A percentile compares a stretch with the other conserved stretches of the same genome.
phyloP scores from a whole-genome alignment of 257 asterid species.

The Salvia splendens region DNA sequence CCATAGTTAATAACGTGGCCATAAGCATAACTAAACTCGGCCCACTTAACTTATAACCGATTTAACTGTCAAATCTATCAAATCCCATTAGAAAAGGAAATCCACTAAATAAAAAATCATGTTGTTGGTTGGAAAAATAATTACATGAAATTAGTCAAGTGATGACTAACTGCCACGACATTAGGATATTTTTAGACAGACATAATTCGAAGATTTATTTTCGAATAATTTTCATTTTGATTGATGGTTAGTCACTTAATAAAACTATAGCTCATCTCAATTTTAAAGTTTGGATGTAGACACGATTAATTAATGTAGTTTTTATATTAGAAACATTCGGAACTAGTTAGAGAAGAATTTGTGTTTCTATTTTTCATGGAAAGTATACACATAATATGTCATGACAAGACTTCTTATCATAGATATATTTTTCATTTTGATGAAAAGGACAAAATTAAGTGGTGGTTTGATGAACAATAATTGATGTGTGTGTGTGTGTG shows the following conservation, averaged over 20 bases:
- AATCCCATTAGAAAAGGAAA: not conserved
- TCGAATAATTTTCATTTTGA: slow-evolving; percentile 14
- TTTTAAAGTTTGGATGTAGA: too few relatives aligned
- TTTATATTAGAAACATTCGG: not conserved
- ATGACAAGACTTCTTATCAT: not conserved
- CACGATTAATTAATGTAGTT: too few relatives aligned
- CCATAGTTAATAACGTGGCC: slow-evolving; percentile 40
- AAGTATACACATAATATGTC: not conserved
- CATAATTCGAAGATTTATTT: not conserved
- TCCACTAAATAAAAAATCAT: not conserved
- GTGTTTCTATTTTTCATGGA: not conserved
- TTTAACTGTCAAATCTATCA: slow-evolving; percentile 24
- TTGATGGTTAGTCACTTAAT: slow-evolving; percentile 33
- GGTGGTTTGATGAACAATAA: slow-evolving; percentile 7
- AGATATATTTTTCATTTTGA: not conserved
- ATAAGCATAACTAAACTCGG: slow-evolving; percentile 11
- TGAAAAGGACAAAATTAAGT: not conserved
- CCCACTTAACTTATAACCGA: slow-evolving; percentile 37
- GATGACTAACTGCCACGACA: slow-evolving; percentile 37
- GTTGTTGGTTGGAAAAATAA: not conserved
- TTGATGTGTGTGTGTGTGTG: not conserved
- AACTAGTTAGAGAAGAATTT: not conserved
- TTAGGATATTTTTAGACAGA: slow-evolving; percentile 24
- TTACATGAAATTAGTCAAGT: slow-evolving; percentile 13
- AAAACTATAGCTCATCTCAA: too few relatives aligned